Conservation (phyloP, 2,329 filamentous ascomycete genomes). For the Pyricularia grisea region DNA sequence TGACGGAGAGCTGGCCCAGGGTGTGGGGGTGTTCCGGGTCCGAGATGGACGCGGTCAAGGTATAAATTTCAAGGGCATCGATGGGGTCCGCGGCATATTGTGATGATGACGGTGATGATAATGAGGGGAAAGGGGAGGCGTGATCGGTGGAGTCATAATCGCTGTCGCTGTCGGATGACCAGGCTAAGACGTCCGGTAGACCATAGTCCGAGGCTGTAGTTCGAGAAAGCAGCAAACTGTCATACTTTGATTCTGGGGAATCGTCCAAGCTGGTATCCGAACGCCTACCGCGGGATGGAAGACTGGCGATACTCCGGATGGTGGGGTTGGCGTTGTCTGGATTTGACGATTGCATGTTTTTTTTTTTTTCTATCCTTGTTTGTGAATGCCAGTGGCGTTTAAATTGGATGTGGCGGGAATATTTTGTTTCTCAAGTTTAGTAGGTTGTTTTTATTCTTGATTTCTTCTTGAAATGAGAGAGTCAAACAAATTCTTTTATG, state of each 20-base stretch:
- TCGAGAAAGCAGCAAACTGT: slow-evolving; percentile 34
- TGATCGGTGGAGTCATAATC: slow-evolving; percentile 46
- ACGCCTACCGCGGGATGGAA: slow-evolving; percentile 61
- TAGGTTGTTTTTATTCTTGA: background rate
- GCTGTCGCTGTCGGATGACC: slow-evolving; percentile 10
- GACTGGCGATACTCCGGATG: slow-evolving; percentile 77
- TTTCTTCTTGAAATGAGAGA: background rate
- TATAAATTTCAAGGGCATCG: slow-evolving; percentile 95
- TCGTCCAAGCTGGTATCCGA: background rate
- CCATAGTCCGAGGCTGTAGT: slow-evolving; percentile 21
- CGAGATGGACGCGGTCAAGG: slow-evolving; percentile 88
- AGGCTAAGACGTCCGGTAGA: slow-evolving; percentile 15
- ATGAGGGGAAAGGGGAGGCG: slow-evolving; percentile 29
- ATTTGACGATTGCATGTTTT: slow-evolving; percentile 26
- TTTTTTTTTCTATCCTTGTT: background rate
- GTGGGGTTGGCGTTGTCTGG: slow-evolving; percentile 84
- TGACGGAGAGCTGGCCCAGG: slow-evolving; percentile 84
- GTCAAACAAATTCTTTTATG: background rate
- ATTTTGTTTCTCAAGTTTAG: background rate
- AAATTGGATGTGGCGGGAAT: background rate
- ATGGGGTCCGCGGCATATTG: slow-evolving; percentile 62
- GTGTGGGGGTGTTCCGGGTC: slow-evolving; percentile 96
- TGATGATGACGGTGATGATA: background rate
- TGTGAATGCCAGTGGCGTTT: background rate
- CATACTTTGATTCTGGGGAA: slow-evolving; percentile 34